Evolutionary conservation across 2,329 filamentous ascomycete species (phyloP), one percentile per base, ranked within the genome.

Genomic region (Phaeosphaeria sp.): DNA sequence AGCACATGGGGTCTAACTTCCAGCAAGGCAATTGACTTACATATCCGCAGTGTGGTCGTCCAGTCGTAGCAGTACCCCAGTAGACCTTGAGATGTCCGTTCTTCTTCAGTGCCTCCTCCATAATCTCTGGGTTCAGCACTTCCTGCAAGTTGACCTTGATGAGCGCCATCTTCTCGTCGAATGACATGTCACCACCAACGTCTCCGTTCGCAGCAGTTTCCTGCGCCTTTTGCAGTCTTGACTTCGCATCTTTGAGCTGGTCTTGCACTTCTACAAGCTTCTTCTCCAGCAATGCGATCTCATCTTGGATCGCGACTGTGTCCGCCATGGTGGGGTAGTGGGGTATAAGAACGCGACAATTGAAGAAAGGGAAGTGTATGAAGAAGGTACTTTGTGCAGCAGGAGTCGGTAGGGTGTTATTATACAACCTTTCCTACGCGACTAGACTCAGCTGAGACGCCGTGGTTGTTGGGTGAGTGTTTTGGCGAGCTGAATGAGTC

Each of bases 11-110:
- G 22, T 21, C 27, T 18, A 2, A 21, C 6, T 2, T 21, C 17
- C 27, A 18, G 20, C n/a, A n/a, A n/a, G 7, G 20, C 36, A 18
- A 24, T 25, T 17, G 39, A 40, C 20, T 25, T 25, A 67, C 70
- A 84, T 97, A 97, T 67, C 92, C 93, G 75, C 88, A 91, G 78
- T 97, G 93, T 53, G 93, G 93, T 59, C 89, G 85, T n/a, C 92
- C 92, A 0, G 92, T 96, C 17, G 92, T 92, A 18, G 91, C 91
- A 40, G 90, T 94, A 43, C 90, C 91, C 92, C 91, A 96, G 87
- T 96, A 96, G 77, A 96, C 87, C 75, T 88, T 90, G 51, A 91
- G 84, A 53, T 88, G 86, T 47, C 89, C 85, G 53, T 67, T 68
- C 61, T 91, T 88, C 58, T 87, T 87, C 61, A 94, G 84, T 46